Evolutionary conservation across 176 grass and related monocot species (phyloP), one percentile per base, ranked within the genome.

Genomic region (Cocos nucifera): DNA sequence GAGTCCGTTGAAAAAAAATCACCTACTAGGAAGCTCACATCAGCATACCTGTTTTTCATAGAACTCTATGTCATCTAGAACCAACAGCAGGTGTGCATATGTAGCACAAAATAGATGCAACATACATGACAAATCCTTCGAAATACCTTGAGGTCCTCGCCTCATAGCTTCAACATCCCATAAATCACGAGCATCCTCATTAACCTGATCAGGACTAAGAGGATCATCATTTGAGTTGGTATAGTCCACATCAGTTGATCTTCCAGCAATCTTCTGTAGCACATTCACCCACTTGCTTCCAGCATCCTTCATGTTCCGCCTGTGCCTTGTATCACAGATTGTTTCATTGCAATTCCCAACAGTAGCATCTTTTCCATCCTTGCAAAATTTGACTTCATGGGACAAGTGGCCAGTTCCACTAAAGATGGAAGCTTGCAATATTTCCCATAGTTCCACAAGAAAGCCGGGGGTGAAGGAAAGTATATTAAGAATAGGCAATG

Each of bases 31-130:
- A 52, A 56, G 24, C 62, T 22, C n/a, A 20, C 39, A 22, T 9
- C 23, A 28, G 54, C 28, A 69, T 73, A 97, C 92, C 87, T 97
- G 92, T 49, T 88, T 88, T 56, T 97, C 92, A 55, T 97, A 97
- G 56, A 97, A 97, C 62, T 97, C 92, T 62, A 97, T 88, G 70
- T 97, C 92, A 73, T 97, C 87, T 65, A 97, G 75, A 72, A 97
- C 87, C 59, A 97, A 78, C 57, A 97, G 85, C 30, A 90, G 63
- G 66, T 97, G 92, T 65, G 77, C 83, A 76, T 97, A 97, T 26
- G 62, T 84, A 55, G 87, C 80, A 87, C 87, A 97, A 76, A 97
- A 97, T 49, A 97, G 79, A 85, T 90, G 68, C 72, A 97, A 49
- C 73, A 76, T 79, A 50, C 58, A 76, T 30, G 66, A 80, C 29